These are phyloP conservation scores for Huiozyma naganishii DNA, from an alignment of 805 yeast genomes.

Conservation along the genomic window DNA sequence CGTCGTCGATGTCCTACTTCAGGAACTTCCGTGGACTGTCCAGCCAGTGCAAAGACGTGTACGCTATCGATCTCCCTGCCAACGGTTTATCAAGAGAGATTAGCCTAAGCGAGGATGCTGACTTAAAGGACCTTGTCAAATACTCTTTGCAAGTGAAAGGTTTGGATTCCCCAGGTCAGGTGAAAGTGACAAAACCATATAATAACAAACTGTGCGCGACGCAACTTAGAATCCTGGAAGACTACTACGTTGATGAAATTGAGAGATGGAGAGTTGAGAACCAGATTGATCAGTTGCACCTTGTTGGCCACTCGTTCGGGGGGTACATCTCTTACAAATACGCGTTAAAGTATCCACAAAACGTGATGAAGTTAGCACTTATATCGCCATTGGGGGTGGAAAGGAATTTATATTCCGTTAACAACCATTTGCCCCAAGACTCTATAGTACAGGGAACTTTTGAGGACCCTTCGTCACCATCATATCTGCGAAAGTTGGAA, in stretches of 20 bases:
- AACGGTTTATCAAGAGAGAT: slow-evolving; percentile 45
- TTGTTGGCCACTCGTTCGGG: slow-evolving; percentile 75
- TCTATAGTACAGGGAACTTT: slow-evolving; percentile 23
- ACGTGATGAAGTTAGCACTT: slow-evolving; percentile 44
- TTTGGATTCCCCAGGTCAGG: not conserved
- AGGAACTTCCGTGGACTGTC: slow-evolving; percentile 51
- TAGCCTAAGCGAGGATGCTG: not conserved
- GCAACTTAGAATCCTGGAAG: slow-evolving; percentile 30
- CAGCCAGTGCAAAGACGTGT: slow-evolving; percentile 40
- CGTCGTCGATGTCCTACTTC: slow-evolving; percentile 73
- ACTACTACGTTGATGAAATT: slow-evolving; percentile 45
- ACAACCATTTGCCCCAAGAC: slow-evolving; percentile 13
- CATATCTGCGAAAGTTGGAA: slow-evolving; percentile 18
- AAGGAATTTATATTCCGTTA: slow-evolving; percentile 49
- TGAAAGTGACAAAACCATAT: not conserved
- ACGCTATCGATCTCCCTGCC: slow-evolving; percentile 61
- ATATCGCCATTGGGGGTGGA: slow-evolving; percentile 77
- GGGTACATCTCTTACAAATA: slow-evolving; percentile 61
- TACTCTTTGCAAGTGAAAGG: not conserved
- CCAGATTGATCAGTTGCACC: slow-evolving; percentile 41
- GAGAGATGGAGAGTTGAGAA: slow-evolving; percentile 52
- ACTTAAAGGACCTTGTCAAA: not conserved
- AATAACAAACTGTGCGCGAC: not conserved
- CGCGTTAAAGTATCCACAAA: slow-evolving; percentile 44
- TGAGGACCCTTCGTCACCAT: slow-evolving; percentile 33